A percentile compares a stretch with the other conserved stretches of the same genome.
These are phyloP conservation scores for Teratosphaeria zuluensis DNA, from an alignment of 2,329 filamentous ascomycete species.

Conservation along the genomic window DNA sequence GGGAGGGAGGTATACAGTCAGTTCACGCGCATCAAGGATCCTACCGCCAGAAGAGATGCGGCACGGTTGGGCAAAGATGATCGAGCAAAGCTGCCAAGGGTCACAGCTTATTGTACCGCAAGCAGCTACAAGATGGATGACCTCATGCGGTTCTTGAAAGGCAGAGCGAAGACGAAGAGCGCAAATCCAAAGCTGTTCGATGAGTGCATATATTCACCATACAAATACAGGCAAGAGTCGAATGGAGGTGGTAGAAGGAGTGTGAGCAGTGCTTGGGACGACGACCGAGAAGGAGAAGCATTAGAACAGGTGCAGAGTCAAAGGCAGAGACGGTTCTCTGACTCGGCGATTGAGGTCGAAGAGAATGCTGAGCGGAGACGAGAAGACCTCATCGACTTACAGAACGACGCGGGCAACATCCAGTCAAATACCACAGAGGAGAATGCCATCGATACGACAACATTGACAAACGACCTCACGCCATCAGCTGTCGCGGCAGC, in stretches of 20 bases:
- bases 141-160: slow-evolving; percentile 84
- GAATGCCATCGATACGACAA: not conserved
- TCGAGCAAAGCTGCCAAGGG: slow-evolving; percentile 72
- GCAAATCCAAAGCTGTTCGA: slow-evolving; percentile 88
- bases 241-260: slow-evolving; percentile 10
- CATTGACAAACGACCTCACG: not conserved
- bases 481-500: not conserved
- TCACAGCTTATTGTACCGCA: slow-evolving; percentile 94
- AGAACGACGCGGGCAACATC: not conserved
- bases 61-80: slow-evolving; percentile 90
- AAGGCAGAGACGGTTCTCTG: slow-evolving; percentile 56
- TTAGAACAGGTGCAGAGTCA: slow-evolving; percentile 26
- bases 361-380: slow-evolving; percentile 33
- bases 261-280: slow-evolving; percentile 12
- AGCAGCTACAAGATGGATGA: slow-evolving; percentile 85
- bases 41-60: slow-evolving; percentile 82
- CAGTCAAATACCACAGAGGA: not conserved
- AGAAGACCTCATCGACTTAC: slow-evolving; percentile 28
- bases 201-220: slow-evolving; percentile 95
- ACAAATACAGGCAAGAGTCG: slow-evolving; percentile 55
- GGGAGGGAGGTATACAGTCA: slow-evolving; percentile 95
- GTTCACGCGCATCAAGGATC: slow-evolving; percentile 95
- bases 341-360: slow-evolving; percentile 61
- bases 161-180: slow-evolving; percentile 64
- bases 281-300: slow-evolving; percentile 4